phyloP scores from a whole-genome alignment of 257 asterid genomes.

The Anisodus tanguticus region DNA sequence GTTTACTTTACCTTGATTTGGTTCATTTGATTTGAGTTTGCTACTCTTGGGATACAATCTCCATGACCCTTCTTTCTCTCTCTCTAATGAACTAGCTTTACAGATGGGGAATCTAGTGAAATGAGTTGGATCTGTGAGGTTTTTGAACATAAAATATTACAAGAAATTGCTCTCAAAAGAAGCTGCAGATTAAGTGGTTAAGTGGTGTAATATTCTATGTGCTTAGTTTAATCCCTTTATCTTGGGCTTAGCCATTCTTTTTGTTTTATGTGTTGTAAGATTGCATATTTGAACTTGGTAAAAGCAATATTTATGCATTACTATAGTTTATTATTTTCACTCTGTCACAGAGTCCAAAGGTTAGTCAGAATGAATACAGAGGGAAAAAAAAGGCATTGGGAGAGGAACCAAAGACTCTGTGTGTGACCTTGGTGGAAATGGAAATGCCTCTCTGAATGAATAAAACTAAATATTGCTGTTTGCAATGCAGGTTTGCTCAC shows the following conservation, averaged over 20 bases:
- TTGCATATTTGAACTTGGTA: constrained; percentile 38
- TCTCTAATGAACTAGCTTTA: constrained; percentile 43
- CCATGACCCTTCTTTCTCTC: constrained; percentile 30
- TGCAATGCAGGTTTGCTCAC: constrained; percentile 25
- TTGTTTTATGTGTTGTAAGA: constrained; percentile 66
- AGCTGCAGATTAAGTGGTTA: constrained; percentile 61
- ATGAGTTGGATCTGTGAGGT: constrained; percentile 70
- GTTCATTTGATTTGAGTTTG: constrained; percentile 39
- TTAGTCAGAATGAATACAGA: constrained; percentile 43
- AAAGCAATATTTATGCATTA: constrained; percentile 28
- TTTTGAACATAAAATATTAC: constrained; percentile 57
- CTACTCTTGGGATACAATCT: constrained; percentile 33
- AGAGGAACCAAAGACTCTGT: constrained; percentile 33
- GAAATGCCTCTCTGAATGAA: constrained; percentile 9
- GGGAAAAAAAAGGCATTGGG: constrained; percentile 49
- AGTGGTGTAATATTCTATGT: constrained; percentile 53
- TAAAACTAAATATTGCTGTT: constrained; percentile 16
- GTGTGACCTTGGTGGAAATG: constrained; percentile 32
- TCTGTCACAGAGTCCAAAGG: constrained; percentile 47
- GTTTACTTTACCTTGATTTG: constrained; percentile 50
- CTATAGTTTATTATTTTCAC: constrained; percentile 21
- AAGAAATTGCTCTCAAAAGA: constrained; percentile 57
- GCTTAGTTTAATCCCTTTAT: constrained; percentile 49
- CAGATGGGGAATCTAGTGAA: constrained; percentile 63
- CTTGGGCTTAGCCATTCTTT: constrained; percentile 57